phyloP scores from a whole-genome alignment of 177 flowering plant genomes.

The Vitis hybrid region DNA sequence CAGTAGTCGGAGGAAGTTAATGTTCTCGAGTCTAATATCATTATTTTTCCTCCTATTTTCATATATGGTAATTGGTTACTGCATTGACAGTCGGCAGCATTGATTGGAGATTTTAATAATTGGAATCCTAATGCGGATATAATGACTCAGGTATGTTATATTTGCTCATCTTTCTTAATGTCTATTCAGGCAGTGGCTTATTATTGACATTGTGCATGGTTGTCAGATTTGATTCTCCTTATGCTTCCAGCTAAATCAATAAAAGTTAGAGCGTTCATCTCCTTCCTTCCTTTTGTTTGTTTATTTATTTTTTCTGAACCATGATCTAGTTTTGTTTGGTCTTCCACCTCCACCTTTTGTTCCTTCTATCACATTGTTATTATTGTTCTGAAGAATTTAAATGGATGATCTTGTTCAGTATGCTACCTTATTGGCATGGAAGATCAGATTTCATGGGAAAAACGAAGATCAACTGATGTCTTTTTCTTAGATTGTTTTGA shows the following conservation, averaged over 20 bases:
- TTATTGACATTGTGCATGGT: not conserved
- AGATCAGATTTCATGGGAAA: no score
- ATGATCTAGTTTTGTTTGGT: not conserved
- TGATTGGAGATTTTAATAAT: slow-evolving; percentile 96
- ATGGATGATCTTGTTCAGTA: not conserved
- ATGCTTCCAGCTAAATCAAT: not conserved
- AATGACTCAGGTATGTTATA: slow-evolving; percentile 75
- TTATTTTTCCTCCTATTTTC: not conserved
- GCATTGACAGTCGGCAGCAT: slow-evolving; percentile 65
- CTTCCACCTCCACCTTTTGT: not conserved
- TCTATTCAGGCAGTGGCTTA: not conserved
- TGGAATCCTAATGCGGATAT: slow-evolving; percentile 97
- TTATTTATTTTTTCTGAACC: not conserved
- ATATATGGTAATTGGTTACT: not conserved
- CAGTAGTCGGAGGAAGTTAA: not conserved
- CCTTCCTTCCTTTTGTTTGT: not conserved
- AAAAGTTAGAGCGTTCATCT: not conserved
- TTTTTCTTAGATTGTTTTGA: no score
- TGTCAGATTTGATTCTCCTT: not conserved
- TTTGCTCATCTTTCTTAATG: slow-evolving; percentile 1
- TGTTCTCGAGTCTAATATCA: not conserved
- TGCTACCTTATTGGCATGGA: no score
- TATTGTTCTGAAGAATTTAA: not conserved
- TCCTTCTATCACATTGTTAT: not conserved
- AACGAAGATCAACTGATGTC: no score